These are phyloP conservation scores for Cutaneotrichosporon sp. DNA, from an alignment of 1,284 basidiomycete genomes.

Conservation along the genomic window DNA sequence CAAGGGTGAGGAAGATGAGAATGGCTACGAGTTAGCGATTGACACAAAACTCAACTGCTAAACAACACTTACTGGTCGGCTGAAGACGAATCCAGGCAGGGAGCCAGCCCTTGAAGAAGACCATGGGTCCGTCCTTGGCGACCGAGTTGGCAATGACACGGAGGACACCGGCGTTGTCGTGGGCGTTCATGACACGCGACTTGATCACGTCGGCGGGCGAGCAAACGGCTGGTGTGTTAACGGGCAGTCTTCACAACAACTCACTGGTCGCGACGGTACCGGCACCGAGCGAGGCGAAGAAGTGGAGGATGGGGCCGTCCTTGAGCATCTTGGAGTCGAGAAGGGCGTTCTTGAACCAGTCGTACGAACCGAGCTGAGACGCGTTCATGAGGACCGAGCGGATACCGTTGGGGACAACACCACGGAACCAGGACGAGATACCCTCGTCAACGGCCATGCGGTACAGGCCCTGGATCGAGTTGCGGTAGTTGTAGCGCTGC, in stretches of 20 bases:
- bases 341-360: slow-evolving; percentile 78
- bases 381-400: slow-evolving; percentile 86
- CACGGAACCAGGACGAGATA: slow-evolving; percentile 63
- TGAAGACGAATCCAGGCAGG: slow-evolving; percentile 68
- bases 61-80: slow-evolving; percentile 55
- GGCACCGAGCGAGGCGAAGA: slow-evolving; percentile 76
- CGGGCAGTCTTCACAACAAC: not conserved
- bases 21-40: slow-evolving; percentile 6
- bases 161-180: slow-evolving; percentile 69
- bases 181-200: slow-evolving; percentile 82
- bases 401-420: slow-evolving; percentile 79
- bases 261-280: slow-evolving; percentile 78
- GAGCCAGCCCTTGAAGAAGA: slow-evolving; percentile 84
- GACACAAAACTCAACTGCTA: not conserved
- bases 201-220: slow-evolving; percentile 89
- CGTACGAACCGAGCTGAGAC: slow-evolving; percentile 83
- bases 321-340: slow-evolving; percentile 64
- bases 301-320: slow-evolving; percentile 76
- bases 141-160: slow-evolving; percentile 66
- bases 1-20: slow-evolving; percentile 76
- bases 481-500: slow-evolving; percentile 66
- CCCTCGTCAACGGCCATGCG: slow-evolving; percentile 85
- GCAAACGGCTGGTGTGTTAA: slow-evolving; percentile 58
- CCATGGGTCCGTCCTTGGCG: slow-evolving; percentile 72
- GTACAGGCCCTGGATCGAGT: slow-evolving; percentile 75